A percentile compares a stretch with the other conserved stretches of the same genome.
These are phyloP conservation scores for Scolecobasidium constrictum DNA, from an alignment of 2,329 filamentous ascomycete species.

Conservation along the genomic window DNA sequence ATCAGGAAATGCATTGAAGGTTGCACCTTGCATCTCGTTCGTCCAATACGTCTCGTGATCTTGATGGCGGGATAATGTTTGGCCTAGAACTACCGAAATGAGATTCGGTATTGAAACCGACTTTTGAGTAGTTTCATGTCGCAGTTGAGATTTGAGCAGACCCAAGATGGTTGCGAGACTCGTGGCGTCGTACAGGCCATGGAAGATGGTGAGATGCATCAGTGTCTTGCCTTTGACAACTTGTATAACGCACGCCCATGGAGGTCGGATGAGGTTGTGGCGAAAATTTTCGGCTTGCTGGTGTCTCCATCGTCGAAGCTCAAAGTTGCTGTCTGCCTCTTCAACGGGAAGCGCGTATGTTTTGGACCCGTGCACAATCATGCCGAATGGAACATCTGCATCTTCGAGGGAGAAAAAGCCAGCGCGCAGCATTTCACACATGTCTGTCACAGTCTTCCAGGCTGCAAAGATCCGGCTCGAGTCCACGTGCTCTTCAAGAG, in stretches of 20 bases:
- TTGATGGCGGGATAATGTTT: constrained; percentile 12
- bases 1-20: constrained; percentile 63
- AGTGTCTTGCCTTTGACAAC: constrained; percentile 14
- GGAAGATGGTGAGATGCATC: constrained; percentile 52
- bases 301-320: constrained; percentile 17
- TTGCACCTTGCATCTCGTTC: constrained; percentile 37
- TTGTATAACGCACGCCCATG: constrained; percentile 52
- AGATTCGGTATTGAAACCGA: background rate
- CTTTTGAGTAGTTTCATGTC: background rate
- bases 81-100: constrained; percentile 27
- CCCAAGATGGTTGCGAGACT: constrained; percentile 56
- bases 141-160: constrained; percentile 35
- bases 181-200: constrained; percentile 76
- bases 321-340: background rate
- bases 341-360: background rate
- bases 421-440: constrained; percentile 64
- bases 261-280: constrained; percentile 27
- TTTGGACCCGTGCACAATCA: constrained; percentile 49
- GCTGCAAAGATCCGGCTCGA: constrained; percentile 38
- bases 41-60: constrained; percentile 49
- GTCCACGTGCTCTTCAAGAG: constrained; percentile 32
- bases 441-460: constrained; percentile 45
- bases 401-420: constrained; percentile 58
- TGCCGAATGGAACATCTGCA: constrained; percentile 54
- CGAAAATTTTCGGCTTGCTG: constrained; percentile 30